Base-by-base conservation (phyloP, 768 basidiomycete genomes). In the Mycena galopus region DNA sequence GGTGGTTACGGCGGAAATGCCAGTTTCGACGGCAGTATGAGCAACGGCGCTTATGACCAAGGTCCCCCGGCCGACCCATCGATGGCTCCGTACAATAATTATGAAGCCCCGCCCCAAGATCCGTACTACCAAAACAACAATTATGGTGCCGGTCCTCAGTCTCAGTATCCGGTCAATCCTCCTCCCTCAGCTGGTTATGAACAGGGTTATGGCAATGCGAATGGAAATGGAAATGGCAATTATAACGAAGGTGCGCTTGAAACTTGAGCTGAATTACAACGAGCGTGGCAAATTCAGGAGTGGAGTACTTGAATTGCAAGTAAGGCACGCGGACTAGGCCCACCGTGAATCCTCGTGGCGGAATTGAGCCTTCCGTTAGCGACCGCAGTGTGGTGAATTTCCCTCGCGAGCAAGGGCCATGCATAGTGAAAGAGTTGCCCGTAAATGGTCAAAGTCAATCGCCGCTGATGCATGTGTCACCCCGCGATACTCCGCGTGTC, bases 211-310 rank as follows among this genome's bases (percentile, higher is more conserved):
- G 75, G 80, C 73, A 89, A 88, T 82, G 75, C 79, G 73, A 89
- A 89, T 82, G 75, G 80, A 73, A 89, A 88, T 82, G 75, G 79
- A 73, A 89, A 89, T 82, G 75, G 80, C 74, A 89, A 88, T 84
- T 88, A 84, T 37, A 55, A 29, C 85, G 94, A 95, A 95, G 94
- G 94, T 96, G 89, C 94, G 94, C 93, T 92, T 84, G 87, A 89
- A 88, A 82, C 77, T 90, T 91, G 84, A 91, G 88, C 89, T 86
- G 90, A 81, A 88, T 86, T 80, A 73, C 72, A 30, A 78, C 78
- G 67, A 77, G 81, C 80, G 81, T 78, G 78, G 83, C 81, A 80
- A 67, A 73, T 58, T 76, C 71, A 74, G 74, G 78, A 53, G 76
- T n/a, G n/a, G 78, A 67, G 76, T 55, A 72, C 80, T 77, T 75